Base-by-base conservation (phyloP, 371 early-diverging fungal species). In the Coelomomyces lativittatus region DNA sequence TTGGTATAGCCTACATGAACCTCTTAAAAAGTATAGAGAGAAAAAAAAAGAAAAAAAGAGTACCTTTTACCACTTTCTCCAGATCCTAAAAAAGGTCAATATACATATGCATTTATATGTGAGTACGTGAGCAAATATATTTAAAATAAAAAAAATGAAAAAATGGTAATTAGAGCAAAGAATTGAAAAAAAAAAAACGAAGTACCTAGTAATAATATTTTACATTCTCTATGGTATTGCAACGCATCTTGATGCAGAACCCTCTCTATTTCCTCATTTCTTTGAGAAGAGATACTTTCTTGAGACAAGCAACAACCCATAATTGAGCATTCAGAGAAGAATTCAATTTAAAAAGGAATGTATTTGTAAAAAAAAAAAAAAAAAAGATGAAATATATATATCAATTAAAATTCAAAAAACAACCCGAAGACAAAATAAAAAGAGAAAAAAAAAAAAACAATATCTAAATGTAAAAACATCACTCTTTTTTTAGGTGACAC, bases 121-220 rank as follows among this genome's bases (percentile, higher is more conserved):
- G 34, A 31, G 24, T 28, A 30, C 17, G n/a, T 31, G 15, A 15
- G 27, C 47, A 21, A 35, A 35, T 19, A 35, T 19, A 35, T 5
- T 35, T 21, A 21, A 21, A 6, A 17, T 6, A 35, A 6, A 2
- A 6, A 35, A 7, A 35, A 21, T 4, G 36, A 35, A 21, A 35
- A 21, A 35, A 21, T 19, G 36, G 19, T 35, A 21, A 35, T 35
- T 21, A 35, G 19, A 35, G 21, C 14, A 15, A 19, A 17, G 29
- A 23, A 14, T 23, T 12, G 7, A 45, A 15, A 21, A n/a, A 28
- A n/a, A 19, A 8, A 6, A 21, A 33, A 23, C 30, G 25, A 19
- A 36, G 51, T 71, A 78, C 83, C 85, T 56, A 82, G 50, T 15
- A 83, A 53, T 29, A 82, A 59, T 28, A 83, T 79, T 55, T 82